A percentile compares a stretch with the other conserved stretches of the same genome.
Evolutionary conservation across 2,329 filamentous ascomycete species (phyloP).

Genomic region (Coniochaeta pulveracea): DNA sequence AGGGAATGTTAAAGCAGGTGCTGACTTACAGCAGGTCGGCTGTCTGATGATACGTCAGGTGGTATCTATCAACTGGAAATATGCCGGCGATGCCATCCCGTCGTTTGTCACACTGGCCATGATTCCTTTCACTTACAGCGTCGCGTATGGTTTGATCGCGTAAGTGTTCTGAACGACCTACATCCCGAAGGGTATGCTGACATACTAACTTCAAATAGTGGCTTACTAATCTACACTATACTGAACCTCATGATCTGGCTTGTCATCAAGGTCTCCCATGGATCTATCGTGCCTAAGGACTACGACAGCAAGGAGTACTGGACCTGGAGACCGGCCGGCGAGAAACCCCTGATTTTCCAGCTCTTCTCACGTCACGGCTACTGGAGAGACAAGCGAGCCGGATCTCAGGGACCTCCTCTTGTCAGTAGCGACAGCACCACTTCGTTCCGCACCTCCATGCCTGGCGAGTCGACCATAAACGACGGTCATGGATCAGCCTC

Average conservation of each 20-base stretch:
- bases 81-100: slow-evolving; percentile 64
- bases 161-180: slow-evolving; percentile 31
- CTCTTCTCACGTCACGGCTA: slow-evolving; percentile 7
- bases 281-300: slow-evolving; percentile 33
- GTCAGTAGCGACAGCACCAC: no score
- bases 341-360: slow-evolving; percentile 35
- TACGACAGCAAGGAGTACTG: slow-evolving; percentile 45
- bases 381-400: neutral
- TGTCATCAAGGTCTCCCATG: slow-evolving; percentile 29
- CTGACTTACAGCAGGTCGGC: slow-evolving; percentile 39
- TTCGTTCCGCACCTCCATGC: no score
- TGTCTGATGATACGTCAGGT: slow-evolving; percentile 71
- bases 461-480: no score
- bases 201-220: slow-evolving; percentile 19
- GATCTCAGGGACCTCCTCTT: no score
- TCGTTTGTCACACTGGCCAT: slow-evolving; percentile 66
- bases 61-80: slow-evolving; percentile 64
- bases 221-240: slow-evolving; percentile 40
- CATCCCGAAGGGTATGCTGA: neutral
- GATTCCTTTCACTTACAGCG: slow-evolving; percentile 71
- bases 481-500: no score
- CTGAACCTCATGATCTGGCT: slow-evolving; percentile 36
- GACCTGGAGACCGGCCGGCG: slow-evolving; percentile 38
- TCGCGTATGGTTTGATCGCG: slow-evolving; percentile 67
- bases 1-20: slow-evolving; percentile 4